Base-by-base conservation (phyloP, 441 rosid genomes). In the Populus hybrid region DNA sequence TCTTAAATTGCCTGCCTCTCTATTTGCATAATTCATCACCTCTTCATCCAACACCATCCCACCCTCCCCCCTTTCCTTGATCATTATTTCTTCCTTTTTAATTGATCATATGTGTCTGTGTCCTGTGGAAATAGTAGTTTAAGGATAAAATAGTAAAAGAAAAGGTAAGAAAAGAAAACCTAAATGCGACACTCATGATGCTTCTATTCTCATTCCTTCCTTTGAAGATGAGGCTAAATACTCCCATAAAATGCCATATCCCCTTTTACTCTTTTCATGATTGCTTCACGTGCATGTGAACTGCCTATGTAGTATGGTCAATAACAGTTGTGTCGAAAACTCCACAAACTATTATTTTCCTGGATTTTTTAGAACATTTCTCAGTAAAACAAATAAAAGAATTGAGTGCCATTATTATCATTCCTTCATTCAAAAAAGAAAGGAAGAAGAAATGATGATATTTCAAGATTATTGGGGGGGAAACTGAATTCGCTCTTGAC, bases 1-100 rank as follows among this genome's bases (percentile, higher is more conserved):
- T 67, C 80, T 70, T 40, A 64, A 6, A 10, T 72, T 6, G n/a
- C 24, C 70, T 16, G 19, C 75, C 67, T 76, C 16, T 9, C 34
- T 50, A 3, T n/a, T 19, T 57, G 63, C 23, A 57, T 8, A 57
- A 19, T 57, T 57, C 63, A 19, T 9, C 21, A 57, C n/a, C 57
- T 46, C 57, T 46, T 46, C 6, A 46, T 46, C 19, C 57, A 12
- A 46, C 57, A 46, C 14, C 57, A 4, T 1, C 57, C 18, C 19
- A 34, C 36, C 36, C 36, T 34, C 2, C 14, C 18, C 2, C 19
- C 57, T 46, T 46, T 46, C 19, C 57, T 46, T 46, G 18, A 14
- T 46, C 57, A 46, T 14, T 14, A 1, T 46, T 4, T 46, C 18
- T 5, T 46, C 57, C 57, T 46, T 46, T 12, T 46, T 46, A 46